Conservation (phyloP, 1,284 basidiomycete genomes). For the Schizophyllum amplum region DNA sequence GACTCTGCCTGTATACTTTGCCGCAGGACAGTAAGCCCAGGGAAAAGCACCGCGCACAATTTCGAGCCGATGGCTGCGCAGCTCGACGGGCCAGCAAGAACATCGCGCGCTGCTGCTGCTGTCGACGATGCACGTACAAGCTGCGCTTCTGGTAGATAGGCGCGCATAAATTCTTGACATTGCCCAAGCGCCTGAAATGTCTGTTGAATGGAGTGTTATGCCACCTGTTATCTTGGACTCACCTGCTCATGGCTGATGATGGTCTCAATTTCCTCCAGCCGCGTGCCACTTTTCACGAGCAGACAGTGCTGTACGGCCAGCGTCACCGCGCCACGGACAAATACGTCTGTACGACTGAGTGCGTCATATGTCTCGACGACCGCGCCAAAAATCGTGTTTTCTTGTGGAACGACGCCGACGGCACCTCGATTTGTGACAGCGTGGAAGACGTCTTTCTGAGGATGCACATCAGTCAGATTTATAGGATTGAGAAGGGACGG, state of each 20-base stretch:
- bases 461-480: constrained; percentile 3
- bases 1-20: constrained; percentile 56
- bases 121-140: constrained; percentile 56
- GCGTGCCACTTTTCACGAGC: constrained; percentile 23
- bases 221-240: constrained; percentile 8
- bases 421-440: constrained; percentile 29
- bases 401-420: constrained; percentile 61
- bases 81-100: constrained; percentile 35
- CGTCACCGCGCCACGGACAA: constrained; percentile 50
- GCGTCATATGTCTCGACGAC: constrained; percentile 68
- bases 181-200: constrained; percentile 63
- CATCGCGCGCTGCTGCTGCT: constrained; percentile 51
- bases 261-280: constrained; percentile 33
- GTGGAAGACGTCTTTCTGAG: constrained; percentile 45
- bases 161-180: constrained; percentile 49
- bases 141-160: constrained; percentile 42
- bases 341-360: constrained; percentile 36
- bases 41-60: constrained; percentile 48
- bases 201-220: neutral
- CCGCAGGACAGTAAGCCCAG: constrained; percentile 45
- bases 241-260: constrained; percentile 76
- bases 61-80: constrained; percentile 69
- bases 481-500: constrained; percentile 11
- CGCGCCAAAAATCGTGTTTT: constrained; percentile 68
- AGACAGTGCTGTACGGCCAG: constrained; percentile 64